These are phyloP conservation scores for Platanus orientalis DNA, from an alignment of 164 flowering plant species.

Conservation along the genomic window DNA sequence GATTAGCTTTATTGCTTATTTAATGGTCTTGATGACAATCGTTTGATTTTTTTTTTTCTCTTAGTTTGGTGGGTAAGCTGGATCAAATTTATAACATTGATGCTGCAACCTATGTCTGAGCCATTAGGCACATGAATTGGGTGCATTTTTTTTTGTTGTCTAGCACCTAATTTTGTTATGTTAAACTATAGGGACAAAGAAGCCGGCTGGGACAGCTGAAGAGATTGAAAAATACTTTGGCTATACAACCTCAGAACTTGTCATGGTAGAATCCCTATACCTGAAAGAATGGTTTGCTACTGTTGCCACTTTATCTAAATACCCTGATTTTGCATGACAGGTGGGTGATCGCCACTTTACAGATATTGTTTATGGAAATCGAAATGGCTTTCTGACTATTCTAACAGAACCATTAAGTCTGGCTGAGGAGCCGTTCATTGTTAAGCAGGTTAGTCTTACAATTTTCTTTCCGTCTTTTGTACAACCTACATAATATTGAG, in stretches of 20 bases:
- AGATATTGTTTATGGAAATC: slow-evolving; percentile 84
- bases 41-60: too few relatives aligned
- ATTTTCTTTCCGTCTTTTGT: too few relatives aligned
- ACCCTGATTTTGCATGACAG: slow-evolving; percentile 30
- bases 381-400: slow-evolving; percentile 81
- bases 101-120: not conserved
- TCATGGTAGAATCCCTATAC: slow-evolving; percentile 45
- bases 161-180: not conserved
- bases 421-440: slow-evolving; percentile 67
- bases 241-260: slow-evolving; percentile 57
- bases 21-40: too few relatives aligned
- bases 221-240: slow-evolving; percentile 82
- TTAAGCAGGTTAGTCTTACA: slow-evolving; percentile 54
- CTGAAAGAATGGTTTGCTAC: not conserved
- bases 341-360: slow-evolving; percentile 93
- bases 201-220: slow-evolving; percentile 83
- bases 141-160: not conserved
- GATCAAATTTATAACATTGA: too few relatives aligned
- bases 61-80: too few relatives aligned
- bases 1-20: too few relatives aligned
- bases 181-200: slow-evolving; percentile 53
- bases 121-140: not conserved
- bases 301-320: not conserved
- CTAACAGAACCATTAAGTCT: slow-evolving; percentile 71
- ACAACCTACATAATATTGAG: too few relatives aligned